A percentile compares a stretch with the other conserved stretches of the same genome.
Conservation (phyloP, 202 grass and related monocot genomes). For the Panicum virgatum region DNA sequence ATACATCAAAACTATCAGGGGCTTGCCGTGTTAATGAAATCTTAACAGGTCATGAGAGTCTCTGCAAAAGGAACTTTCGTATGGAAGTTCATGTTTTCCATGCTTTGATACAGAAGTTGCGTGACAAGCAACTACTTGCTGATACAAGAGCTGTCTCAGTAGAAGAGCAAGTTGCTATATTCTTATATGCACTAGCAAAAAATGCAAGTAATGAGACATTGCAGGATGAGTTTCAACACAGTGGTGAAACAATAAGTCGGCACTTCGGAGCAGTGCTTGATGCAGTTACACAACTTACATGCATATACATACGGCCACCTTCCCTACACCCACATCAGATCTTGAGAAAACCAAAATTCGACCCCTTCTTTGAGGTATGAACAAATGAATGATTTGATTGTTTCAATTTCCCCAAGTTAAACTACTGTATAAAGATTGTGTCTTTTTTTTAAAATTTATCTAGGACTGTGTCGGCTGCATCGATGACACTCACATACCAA, state of each 20-base stretch:
- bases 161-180: background rate
- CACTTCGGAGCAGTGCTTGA: background rate
- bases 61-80: background rate
- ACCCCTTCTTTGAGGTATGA: too few relatives aligned
- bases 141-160: background rate
- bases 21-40: background rate
- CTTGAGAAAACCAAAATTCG: background rate
- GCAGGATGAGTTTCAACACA: constrained; percentile 34
- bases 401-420: too few relatives aligned
- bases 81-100: background rate
- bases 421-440: too few relatives aligned
- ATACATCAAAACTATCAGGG: background rate
- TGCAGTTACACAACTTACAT: background rate
- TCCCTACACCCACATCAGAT: background rate
- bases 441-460: too few relatives aligned
- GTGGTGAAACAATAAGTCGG: constrained; percentile 4
- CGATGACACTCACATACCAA: too few relatives aligned
- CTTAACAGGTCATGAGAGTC: background rate
- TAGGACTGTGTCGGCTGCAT: too few relatives aligned
- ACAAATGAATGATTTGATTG: too few relatives aligned
- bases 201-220: background rate
- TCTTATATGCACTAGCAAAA: background rate
- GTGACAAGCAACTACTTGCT: background rate
- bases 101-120: background rate
- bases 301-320: background rate